Percentiles rank a stretch among this genome's conserved stretches.
Evolutionary conservation across 1,284 basidiomycete genomes (phyloP).

Genomic region (Blastosporella zonata): DNA sequence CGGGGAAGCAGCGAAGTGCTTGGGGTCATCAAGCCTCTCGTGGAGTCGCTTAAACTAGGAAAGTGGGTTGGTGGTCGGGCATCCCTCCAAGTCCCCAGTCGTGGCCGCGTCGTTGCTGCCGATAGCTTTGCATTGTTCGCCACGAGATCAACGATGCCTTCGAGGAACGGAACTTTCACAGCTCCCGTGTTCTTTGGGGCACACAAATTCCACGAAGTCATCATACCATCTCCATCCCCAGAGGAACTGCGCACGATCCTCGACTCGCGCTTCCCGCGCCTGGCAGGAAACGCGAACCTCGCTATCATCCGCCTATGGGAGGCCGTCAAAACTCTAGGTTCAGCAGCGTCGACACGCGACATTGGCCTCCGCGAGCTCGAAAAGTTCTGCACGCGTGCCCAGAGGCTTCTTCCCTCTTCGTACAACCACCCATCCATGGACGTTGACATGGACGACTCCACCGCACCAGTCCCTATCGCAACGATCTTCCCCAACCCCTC

Average conservation of each 20-base stretch:
- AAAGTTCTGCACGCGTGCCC: slow-evolving; percentile 82
- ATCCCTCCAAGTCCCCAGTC: slow-evolving; percentile 66
- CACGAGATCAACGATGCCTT: slow-evolving; percentile 62
- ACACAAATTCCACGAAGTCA: slow-evolving; percentile 78
- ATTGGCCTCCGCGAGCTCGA: slow-evolving; percentile 86
- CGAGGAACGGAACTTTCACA: slow-evolving; percentile 43
- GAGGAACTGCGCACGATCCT: slow-evolving; percentile 74
- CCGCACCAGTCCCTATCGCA: slow-evolving; percentile 14
- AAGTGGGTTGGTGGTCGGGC: slow-evolving; percentile 79
- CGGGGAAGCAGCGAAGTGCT: slow-evolving; percentile 84
- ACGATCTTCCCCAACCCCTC: slow-evolving; percentile 69
- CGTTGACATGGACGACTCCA: slow-evolving; percentile 24
- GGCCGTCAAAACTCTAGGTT: slow-evolving; percentile 45
- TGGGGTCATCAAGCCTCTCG: slow-evolving; percentile 78
- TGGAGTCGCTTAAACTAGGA: slow-evolving; percentile 73
- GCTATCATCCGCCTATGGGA: slow-evolving; percentile 67
- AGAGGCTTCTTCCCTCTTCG: slow-evolving; percentile 54
- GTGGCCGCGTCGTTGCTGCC: slow-evolving; percentile 66
- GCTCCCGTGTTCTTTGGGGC: slow-evolving; percentile 74
- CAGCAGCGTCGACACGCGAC: slow-evolving; percentile 50
- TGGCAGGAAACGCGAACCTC: slow-evolving; percentile 47
- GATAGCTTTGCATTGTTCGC: slow-evolving; percentile 81
- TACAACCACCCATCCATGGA: slow-evolving; percentile 43
- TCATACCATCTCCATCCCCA: slow-evolving; percentile 55
- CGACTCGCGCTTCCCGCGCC: slow-evolving; percentile 57